Percentiles rank a stretch among this genome's conserved stretches.
phyloP scores from a whole-genome alignment of 2,329 filamentous ascomycete genomes.

The Epichloe glyceriae region DNA sequence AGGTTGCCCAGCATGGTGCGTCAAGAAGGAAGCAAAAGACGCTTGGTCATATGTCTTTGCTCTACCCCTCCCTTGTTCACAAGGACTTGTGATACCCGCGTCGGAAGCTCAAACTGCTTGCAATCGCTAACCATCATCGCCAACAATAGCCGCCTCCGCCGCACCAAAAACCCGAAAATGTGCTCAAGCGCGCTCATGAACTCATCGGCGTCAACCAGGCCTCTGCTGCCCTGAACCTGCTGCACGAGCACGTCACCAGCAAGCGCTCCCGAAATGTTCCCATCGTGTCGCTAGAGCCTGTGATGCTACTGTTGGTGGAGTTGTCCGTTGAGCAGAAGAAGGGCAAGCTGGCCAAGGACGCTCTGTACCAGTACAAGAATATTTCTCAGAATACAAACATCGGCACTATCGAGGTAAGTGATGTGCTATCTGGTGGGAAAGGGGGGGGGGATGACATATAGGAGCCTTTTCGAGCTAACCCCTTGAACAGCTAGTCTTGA shows the following conservation, averaged over 20 bases:
- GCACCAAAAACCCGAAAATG: constrained; percentile 97
- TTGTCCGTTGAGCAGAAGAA: constrained; percentile 95
- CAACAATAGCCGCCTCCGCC: constrained; percentile 70
- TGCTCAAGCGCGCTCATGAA: constrained; percentile 95
- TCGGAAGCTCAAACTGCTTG: background rate
- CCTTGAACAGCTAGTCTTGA: constrained; percentile 61
- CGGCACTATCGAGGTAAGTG: constrained; percentile 77
- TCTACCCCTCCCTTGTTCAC: constrained; percentile 14
- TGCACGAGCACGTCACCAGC: constrained; percentile 98
- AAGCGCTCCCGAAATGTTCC: constrained; percentile 96
- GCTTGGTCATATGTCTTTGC: constrained; percentile 14
- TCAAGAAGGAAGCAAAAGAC: constrained; percentile 7
- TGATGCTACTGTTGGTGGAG: constrained; percentile 96
- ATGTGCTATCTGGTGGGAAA: background rate
- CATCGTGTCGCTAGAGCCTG: constrained; percentile 89
- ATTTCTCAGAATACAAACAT: constrained; percentile 99
- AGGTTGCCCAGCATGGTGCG: constrained; percentile 40
- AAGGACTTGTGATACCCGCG: constrained; percentile 12
- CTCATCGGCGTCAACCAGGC: constrained; percentile 95
- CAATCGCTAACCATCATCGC: background rate
- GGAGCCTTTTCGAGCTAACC: constrained; percentile 8
- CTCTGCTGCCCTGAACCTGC: constrained; percentile 79
- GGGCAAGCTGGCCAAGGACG: constrained; percentile 96
- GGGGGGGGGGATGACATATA: background rate
- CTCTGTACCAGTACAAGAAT: constrained; percentile 99